A percentile compares a stretch with the other conserved stretches of the same genome.
Evolutionary conservation across 2,329 filamentous ascomycete genomes (phyloP).

Genomic region (Xylariaceae sp.): DNA sequence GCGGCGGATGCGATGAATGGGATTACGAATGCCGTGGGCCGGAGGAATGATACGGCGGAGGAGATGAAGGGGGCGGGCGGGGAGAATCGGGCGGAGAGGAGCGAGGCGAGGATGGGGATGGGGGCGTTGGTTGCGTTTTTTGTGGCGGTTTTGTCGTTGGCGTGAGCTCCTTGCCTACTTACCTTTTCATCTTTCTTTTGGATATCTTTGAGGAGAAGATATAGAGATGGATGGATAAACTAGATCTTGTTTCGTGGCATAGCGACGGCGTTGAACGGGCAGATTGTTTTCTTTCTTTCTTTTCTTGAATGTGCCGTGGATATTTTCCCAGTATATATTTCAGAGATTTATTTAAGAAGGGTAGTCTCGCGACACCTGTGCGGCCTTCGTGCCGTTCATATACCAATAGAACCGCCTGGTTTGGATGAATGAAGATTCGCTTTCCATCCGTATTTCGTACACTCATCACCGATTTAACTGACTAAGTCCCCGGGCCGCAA

Average conservation of each 20-base stretch:
- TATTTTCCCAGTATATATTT: not conserved
- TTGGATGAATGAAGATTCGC: no score
- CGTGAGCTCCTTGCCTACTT: slow-evolving; percentile 1
- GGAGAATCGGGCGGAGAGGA: slow-evolving; percentile 7
- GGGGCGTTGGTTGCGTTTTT: slow-evolving; percentile 42
- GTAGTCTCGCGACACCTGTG: no score
- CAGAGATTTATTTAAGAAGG: not conserved
- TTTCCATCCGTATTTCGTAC: no score
- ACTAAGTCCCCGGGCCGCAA: no score
- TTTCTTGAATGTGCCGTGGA: not conserved
- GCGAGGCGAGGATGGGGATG: slow-evolving; percentile 19
- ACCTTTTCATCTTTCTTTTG: no score
- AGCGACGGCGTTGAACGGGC: slow-evolving; percentile 20
- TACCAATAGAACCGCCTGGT: no score
- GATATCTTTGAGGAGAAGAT: not conserved
- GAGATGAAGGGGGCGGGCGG: not conserved
- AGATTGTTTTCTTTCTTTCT: not conserved
- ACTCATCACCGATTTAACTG: no score
- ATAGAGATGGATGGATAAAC: not conserved
- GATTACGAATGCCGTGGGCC: slow-evolving; percentile 38
- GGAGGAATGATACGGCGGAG: slow-evolving; percentile 23
- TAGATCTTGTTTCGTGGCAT: slow-evolving; percentile 7
- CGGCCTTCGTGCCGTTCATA: no score
- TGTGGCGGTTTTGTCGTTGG: slow-evolving; percentile 38
- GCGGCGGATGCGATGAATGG: slow-evolving; percentile 65